Base-by-base conservation (phyloP, 106 monocot species). In the Dactylorhiza incarnata region DNA sequence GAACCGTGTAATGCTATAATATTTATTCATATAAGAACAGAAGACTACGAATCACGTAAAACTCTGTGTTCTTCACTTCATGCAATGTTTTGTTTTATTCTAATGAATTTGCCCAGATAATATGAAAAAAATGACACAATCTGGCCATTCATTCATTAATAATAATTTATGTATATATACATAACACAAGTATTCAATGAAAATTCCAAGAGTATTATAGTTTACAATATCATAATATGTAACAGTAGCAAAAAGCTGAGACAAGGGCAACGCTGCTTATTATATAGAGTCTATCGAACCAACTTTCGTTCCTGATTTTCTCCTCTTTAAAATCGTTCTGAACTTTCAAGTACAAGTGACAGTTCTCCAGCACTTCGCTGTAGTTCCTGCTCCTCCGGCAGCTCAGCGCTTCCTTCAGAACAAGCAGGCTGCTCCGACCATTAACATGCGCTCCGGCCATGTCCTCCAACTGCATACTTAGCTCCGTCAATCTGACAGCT, bases 401-500 rank as follows among this genome's bases (percentile, higher is more conserved):
- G 54, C 77, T 80, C 45, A 86, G 61, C 7, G 83, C 82, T 45
- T 86, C 82, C 48, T 69, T 86, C 10, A 86, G 77, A 71, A 83
- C 77, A n/a, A 86, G 83, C 74, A 86, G 47, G 44, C 86, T 86
- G 69, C 83, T 86, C 49, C 77, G 70, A 15, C 83, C 86, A 78
- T 86, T 86, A 16, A 86, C 80, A 77, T 83, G 82, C 51, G 86
- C 83, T 23, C 83, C 83, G 1, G 77, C 74, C 82, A 86, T 83
- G 47, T 86, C 83, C 58, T 86, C 86, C 58, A 86, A 54, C 68
- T 86, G 86, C 86, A 86, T 86, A 52, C 86, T 83, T 16, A 86
- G 53, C 69, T 86, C 86, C 3, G 80, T 83, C 26, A 86, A 59
- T 50, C 74, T 80, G 47, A 86, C 77, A 56, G 66, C 52, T 24